Base-by-base conservation (phyloP, 768 basidiomycete genomes). In the Trametes meyenii region DNA sequence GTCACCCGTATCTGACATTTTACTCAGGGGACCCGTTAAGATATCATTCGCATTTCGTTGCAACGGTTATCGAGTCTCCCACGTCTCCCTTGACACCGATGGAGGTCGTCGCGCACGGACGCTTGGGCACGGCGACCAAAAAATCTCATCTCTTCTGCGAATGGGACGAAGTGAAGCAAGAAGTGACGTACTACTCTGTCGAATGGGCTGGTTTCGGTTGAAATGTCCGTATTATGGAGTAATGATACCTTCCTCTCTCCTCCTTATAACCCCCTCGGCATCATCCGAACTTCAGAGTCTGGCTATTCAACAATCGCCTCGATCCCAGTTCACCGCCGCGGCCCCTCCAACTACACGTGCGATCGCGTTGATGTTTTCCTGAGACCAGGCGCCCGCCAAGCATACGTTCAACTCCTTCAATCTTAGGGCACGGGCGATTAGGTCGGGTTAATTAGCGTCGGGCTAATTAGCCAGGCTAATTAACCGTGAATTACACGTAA, bases 21-120 rank as follows among this genome's bases (percentile, higher is more conserved):
- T 17, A 3, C 40, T 7, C 55, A 96, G 94, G 94, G 57, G 95
- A 99, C 72, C 94, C 96, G 10, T 76, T 98, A 53, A 84, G 97
- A 24, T 99, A 96, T 73, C 97, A 99, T 71, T 97, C 96, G 2
- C 97, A 99, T 73, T 98, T 98, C 71, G 87, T 88, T 21, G 90
- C 90, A 21, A 87, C 90, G 5, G 90, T 97, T 13, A 73, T 93
- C 33, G 82, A 89, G 13, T 85, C 89, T 7, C 84, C 84, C 2
- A 64, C 73, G 49, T 70, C 85, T 13, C 65, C 79, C 1, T 79
- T 99, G 52, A 79, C 82, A 50, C 95, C 97, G 5, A 92, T 96
- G 86, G 94, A 98, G 73, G 84, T 99, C 48, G 91, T 99, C 23
- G 96, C 96, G 0, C 95, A 95, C 71, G 97, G 97, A 17, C 83